These are phyloP conservation scores for Tubosaeta sp. DNA, from an alignment of 768 basidiomycete genomes.

Conservation along the genomic window DNA sequence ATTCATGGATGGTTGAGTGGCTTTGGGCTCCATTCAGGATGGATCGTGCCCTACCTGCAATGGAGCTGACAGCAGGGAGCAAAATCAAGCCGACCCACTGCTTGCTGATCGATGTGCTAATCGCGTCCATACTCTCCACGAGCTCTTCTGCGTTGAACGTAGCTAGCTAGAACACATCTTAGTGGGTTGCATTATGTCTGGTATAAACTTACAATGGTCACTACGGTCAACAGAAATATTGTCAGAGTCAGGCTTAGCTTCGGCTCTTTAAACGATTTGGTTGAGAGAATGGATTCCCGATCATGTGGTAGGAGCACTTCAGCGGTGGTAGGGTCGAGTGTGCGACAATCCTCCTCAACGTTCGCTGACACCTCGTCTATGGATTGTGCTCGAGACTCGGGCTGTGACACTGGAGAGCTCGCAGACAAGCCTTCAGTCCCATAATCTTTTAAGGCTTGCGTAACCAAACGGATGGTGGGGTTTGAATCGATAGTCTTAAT, in stretches of 20 bases:
- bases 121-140: slow-evolving; percentile 79
- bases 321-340: slow-evolving; percentile 11
- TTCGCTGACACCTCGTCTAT: slow-evolving; percentile 12
- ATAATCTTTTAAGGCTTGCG: slow-evolving; percentile 6
- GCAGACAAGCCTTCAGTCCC: not conserved
- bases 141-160: slow-evolving; percentile 67
- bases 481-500: slow-evolving; percentile 5
- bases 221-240: slow-evolving; percentile 47
- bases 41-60: slow-evolving; percentile 53
- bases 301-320: slow-evolving; percentile 12
- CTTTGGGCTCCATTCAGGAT: not conserved
- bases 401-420: slow-evolving; percentile 6
- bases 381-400: slow-evolving; percentile 9
- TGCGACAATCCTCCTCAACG: not conserved
- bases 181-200: not conserved
- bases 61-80: slow-evolving; percentile 76
- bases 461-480: slow-evolving; percentile 25
- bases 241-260: slow-evolving; percentile 57
- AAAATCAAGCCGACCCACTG: slow-evolving; percentile 90
- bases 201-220: slow-evolving; percentile 54
- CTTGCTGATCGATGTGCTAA: slow-evolving; percentile 68
- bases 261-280: slow-evolving; percentile 41
- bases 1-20: not conserved
- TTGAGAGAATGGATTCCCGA: slow-evolving; percentile 13
- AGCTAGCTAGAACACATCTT: slow-evolving; percentile 36